Percentiles rank a stretch among this genome's conserved stretches.
Conservation (phyloP, 2,329 filamentous ascomycete genomes). For the Fusarium avenaceum region DNA sequence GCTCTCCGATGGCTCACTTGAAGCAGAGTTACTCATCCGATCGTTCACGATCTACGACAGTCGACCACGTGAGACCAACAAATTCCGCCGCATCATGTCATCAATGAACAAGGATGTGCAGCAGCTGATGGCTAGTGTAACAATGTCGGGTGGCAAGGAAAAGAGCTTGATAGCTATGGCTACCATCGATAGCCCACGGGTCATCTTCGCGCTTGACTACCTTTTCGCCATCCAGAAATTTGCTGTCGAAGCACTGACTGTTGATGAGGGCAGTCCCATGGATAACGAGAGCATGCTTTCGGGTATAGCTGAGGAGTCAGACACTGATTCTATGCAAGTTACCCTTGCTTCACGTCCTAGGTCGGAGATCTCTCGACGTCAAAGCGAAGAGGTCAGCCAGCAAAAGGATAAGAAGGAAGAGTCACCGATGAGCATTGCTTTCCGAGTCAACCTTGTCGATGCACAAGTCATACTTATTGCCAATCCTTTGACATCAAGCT, state of each 20-base stretch:
- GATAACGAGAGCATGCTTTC: slow-evolving; percentile 69
- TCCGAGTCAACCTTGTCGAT: slow-evolving; percentile 93
- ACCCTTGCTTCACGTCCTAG: slow-evolving; percentile 54
- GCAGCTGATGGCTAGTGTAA: slow-evolving; percentile 97
- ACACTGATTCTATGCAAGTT: slow-evolving; percentile 69
- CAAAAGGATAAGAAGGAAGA: slow-evolving; percentile 43
- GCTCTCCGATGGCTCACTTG: slow-evolving; percentile 90
- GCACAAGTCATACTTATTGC: slow-evolving; percentile 97
- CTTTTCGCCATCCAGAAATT: slow-evolving; percentile 91
- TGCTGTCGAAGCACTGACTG: slow-evolving; percentile 75
- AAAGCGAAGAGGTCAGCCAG: slow-evolving; percentile 38
- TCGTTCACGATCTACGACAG: slow-evolving; percentile 97
- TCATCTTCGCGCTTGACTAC: slow-evolving; percentile 97
- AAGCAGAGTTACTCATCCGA: slow-evolving; percentile 92
- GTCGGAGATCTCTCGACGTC: slow-evolving; percentile 49
- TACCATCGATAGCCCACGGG: slow-evolving; percentile 91
- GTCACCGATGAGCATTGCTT: slow-evolving; percentile 78
- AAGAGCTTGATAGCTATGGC: slow-evolving; percentile 89
- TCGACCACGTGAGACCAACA: slow-evolving; percentile 89
- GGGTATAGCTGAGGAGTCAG: slow-evolving; percentile 67
- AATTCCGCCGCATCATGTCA: slow-evolving; percentile 98
- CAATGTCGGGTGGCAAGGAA: slow-evolving; percentile 87
- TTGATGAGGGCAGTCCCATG: slow-evolving; percentile 68
- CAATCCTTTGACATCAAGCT: slow-evolving; percentile 89
- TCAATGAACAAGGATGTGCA: slow-evolving; percentile 94